Evolutionary conservation across 352 stramenopile species (phyloP).

Genomic region (Globisporangium carolinianum): DNA sequence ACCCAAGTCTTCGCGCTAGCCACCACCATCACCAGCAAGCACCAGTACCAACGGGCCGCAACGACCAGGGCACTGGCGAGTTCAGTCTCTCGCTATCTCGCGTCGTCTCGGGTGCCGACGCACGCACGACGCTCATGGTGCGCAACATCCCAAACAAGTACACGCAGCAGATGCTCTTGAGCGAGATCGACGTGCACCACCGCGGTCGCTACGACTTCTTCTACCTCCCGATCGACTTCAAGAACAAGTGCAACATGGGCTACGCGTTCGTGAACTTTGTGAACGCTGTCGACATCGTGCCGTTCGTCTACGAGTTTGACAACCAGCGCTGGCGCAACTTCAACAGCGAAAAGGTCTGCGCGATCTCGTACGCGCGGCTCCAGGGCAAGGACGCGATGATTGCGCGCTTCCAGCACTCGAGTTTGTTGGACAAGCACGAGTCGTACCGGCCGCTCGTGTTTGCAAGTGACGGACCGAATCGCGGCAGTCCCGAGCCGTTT

Average conservation of each 20-base stretch:
- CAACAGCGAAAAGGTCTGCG: conserved; percentile 98
- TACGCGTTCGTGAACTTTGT: conserved; percentile 99
- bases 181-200: conserved; percentile 93
- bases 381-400: conserved; percentile 97
- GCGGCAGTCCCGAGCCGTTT: conserved; percentile 63
- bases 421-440: conserved; percentile 90
- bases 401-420: conserved; percentile 98
- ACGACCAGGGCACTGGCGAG: conserved; percentile 61
- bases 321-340: conserved; percentile 95
- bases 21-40: conserved; percentile 12
- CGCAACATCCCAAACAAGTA: conserved; percentile 99
- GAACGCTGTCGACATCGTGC: conserved; percentile 63
- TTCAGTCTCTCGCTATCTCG: conserved; percentile 75
- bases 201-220: conserved; percentile 97
- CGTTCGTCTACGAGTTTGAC: conserved; percentile 84
- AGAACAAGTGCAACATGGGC: conserved; percentile 99
- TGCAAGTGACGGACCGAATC: conserved; percentile 59
- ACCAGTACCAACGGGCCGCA: conserved; percentile 29
- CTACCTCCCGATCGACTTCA: conserved; percentile 99
- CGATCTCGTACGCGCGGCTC: conserved; percentile 98
- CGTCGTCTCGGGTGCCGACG: conserved; percentile 85
- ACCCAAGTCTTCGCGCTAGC: conserved; percentile 13
- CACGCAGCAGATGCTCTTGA: conserved; percentile 97
- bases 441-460: conserved; percentile 92
- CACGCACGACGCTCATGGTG: conserved; percentile 98